A percentile compares a stretch with the other conserved stretches of the same genome.
phyloP scores from a whole-genome alignment of 495 filamentous ascomycete species.

The Hypoxylon lienhwacheense region DNA sequence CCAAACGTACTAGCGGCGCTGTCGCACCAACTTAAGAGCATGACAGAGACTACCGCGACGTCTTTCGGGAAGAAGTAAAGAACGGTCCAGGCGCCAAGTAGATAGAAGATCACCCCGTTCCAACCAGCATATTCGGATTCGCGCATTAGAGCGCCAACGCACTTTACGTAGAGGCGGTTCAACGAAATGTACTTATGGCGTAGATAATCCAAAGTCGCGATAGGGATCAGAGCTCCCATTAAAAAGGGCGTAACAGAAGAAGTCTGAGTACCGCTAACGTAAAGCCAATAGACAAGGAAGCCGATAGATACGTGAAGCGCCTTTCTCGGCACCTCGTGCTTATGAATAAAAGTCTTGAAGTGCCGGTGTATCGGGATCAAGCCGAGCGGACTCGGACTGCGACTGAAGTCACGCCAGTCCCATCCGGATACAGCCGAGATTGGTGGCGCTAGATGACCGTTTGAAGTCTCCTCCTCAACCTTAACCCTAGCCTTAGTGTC shows the following conservation, averaged over 20 bases:
- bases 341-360: constrained; percentile 72
- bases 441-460: constrained; percentile 74
- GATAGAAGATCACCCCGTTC: constrained; percentile 97
- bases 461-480: constrained; percentile 39
- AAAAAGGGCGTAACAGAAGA: constrained; percentile 78
- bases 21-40: constrained; percentile 96
- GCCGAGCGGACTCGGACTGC: constrained; percentile 87
- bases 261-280: constrained; percentile 73
- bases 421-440: constrained; percentile 55
- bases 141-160: constrained; percentile 88
- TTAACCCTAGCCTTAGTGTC: constrained; percentile 1
- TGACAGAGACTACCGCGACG: constrained; percentile 81
- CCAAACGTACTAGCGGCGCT: constrained; percentile 95
- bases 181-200: constrained; percentile 78
- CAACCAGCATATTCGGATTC: constrained; percentile 90
- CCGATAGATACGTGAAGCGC: constrained; percentile 90
- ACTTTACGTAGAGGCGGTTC: constrained; percentile 84
- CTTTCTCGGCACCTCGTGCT: constrained; percentile 77
- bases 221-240: constrained; percentile 81
- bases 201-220: constrained; percentile 76
- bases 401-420: constrained; percentile 77
- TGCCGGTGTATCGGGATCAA: constrained; percentile 90
- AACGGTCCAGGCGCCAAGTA: constrained; percentile 84
- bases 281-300: constrained; percentile 84
- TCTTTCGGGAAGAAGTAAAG: constrained; percentile 91